Conservation (phyloP, 169 alveolate genomes). For the Babesia bigemina region DNA sequence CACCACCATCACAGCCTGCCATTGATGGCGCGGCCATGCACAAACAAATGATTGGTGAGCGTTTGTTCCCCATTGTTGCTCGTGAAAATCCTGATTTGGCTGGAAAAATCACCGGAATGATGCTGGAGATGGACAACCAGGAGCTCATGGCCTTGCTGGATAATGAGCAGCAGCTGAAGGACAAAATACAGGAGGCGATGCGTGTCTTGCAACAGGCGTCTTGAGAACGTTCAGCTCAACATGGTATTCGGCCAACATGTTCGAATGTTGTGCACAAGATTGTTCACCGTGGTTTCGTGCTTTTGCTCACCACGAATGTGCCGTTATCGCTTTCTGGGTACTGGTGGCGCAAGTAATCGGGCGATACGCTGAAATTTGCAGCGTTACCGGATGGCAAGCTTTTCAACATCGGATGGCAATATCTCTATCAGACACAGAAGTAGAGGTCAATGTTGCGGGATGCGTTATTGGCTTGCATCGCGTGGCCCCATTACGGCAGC, state of each 20-base stretch:
- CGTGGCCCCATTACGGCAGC: too few relatives aligned
- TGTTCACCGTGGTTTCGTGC: not conserved
- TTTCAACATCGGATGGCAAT: not conserved
- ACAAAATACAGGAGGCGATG: conserved; percentile 91
- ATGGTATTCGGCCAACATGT: not conserved
- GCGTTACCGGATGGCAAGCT: not conserved
- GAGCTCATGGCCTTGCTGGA: conserved; percentile 89
- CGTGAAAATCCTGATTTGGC: conserved; percentile 91
- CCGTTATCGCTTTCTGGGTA: not conserved
- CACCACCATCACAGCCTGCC: conserved; percentile 44
- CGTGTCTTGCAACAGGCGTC: conserved; percentile 85
- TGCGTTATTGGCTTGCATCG: too few relatives aligned
- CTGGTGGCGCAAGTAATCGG: not conserved
- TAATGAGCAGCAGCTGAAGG: conserved; percentile 87
- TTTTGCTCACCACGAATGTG: too few relatives aligned
- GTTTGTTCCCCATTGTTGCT: conserved; percentile 90
- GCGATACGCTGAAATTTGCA: not conserved
- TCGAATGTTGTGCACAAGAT: too few relatives aligned
- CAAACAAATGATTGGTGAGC: conserved; percentile 93
- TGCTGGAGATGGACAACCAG: conserved; percentile 94
- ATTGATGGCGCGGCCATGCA: conserved; percentile 87
- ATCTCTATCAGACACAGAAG: not conserved
- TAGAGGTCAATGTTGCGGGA: too few relatives aligned
- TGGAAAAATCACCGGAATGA: conserved; percentile 94
- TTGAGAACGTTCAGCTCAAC: conserved; percentile 2